These are phyloP conservation scores for Phylloporus sp. DNA, from an alignment of 768 basidiomycete genomes.

Conservation along the genomic window DNA sequence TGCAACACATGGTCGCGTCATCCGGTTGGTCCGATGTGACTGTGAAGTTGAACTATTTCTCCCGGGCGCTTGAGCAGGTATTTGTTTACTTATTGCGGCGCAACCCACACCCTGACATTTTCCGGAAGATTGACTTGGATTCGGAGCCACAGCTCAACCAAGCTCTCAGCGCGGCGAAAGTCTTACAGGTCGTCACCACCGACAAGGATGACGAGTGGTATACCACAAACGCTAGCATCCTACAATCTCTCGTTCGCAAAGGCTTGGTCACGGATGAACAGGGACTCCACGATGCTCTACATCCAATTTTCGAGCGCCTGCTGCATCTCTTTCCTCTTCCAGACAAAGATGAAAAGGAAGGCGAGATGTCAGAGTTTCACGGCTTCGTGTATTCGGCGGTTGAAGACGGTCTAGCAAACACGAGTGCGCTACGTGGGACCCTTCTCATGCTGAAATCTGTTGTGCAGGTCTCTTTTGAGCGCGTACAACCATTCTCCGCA, in stretches of 20 bases:
- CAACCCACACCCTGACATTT: background rate
- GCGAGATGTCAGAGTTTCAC: slow-evolving; percentile 74
- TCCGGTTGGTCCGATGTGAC: slow-evolving; percentile 89
- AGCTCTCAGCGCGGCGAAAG: slow-evolving; percentile 79
- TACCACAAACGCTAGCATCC: slow-evolving; percentile 55
- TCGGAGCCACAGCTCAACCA: slow-evolving; percentile 58
- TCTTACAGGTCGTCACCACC: slow-evolving; percentile 78
- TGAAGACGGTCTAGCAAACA: slow-evolving; percentile 72
- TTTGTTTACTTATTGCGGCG: background rate
- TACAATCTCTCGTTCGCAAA: slow-evolving; percentile 84
- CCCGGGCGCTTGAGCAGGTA: slow-evolving; percentile 77
- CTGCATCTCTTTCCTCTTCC: slow-evolving; percentile 72
- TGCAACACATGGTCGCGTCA: slow-evolving; percentile 76
- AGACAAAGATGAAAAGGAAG: slow-evolving; percentile 68
- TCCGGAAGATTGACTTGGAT: slow-evolving; percentile 61
- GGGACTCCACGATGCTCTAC: slow-evolving; percentile 72
- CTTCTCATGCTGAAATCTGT: slow-evolving; percentile 86
- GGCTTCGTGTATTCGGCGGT: slow-evolving; percentile 69
- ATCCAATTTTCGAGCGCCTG: slow-evolving; percentile 78
- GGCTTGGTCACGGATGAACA: slow-evolving; percentile 78
- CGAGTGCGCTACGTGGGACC: slow-evolving; percentile 67
- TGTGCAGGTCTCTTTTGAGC: slow-evolving; percentile 72
- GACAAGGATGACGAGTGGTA: slow-evolving; percentile 87
- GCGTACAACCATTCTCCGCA: slow-evolving; percentile 73
- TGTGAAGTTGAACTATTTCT: slow-evolving; percentile 87